These are phyloP conservation scores for Casuarina cunninghamiana DNA, from an alignment of 306 rosid genomes.

Conservation along the genomic window DNA sequence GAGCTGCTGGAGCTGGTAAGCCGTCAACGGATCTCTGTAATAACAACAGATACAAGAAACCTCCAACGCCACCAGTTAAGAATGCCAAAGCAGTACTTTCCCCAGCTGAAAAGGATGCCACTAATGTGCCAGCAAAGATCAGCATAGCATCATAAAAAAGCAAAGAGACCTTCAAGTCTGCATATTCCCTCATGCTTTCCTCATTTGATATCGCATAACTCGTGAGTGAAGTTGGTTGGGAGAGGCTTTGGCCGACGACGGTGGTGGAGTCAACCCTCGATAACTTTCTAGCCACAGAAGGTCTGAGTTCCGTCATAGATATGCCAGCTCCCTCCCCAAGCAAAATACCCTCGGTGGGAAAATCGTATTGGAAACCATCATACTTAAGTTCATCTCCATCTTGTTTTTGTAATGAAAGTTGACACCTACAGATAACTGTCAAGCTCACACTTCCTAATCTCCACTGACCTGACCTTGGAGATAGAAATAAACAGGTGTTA, in stretches of 20 bases:
- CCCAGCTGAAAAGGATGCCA: slow-evolving; percentile 52
- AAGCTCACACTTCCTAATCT: slow-evolving; percentile 65
- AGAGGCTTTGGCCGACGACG: slow-evolving; percentile 38
- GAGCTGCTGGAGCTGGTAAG: slow-evolving; percentile 60
- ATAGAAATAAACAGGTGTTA: slow-evolving; percentile 34
- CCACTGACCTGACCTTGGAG: slow-evolving; percentile 91
- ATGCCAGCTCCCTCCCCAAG: slow-evolving; percentile 71
- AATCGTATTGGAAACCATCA: slow-evolving; percentile 53
- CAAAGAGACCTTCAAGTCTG: slow-evolving; percentile 77
- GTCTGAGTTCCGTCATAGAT: slow-evolving; percentile 78
- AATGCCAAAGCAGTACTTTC: slow-evolving; percentile 61
- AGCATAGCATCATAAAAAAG: slow-evolving; percentile 73
- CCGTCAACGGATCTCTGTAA: slow-evolving; percentile 86
- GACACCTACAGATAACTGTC: slow-evolving; percentile 38
- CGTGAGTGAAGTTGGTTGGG: slow-evolving; percentile 23
- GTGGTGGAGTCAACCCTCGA: slow-evolving; percentile 45
- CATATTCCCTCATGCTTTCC: slow-evolving; percentile 79
- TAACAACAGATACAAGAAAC: slow-evolving; percentile 79
- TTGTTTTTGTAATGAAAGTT: slow-evolving; percentile 34
- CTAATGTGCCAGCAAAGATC: slow-evolving; percentile 56
- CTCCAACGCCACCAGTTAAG: slow-evolving; percentile 73
- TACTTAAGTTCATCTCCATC: slow-evolving; percentile 29
- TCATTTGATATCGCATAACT: slow-evolving; percentile 47
- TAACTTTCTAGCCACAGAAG: slow-evolving; percentile 46
- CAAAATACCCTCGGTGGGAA: slow-evolving; percentile 56